Evolutionary conservation across 805 yeast genomes (phyloP).

Genomic region (Candida berthetii): DNA sequence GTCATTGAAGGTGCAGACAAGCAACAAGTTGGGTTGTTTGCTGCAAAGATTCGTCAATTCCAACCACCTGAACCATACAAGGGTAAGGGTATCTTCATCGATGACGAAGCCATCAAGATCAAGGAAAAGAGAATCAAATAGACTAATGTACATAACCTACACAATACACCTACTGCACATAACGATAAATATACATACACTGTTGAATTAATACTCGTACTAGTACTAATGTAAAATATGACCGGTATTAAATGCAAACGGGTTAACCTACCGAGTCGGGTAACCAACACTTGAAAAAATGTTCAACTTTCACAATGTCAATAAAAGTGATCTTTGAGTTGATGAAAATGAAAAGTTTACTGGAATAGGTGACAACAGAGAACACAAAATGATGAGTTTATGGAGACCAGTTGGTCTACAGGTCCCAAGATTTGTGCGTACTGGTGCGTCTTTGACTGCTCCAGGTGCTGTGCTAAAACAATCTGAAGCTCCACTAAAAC

Average conservation of each 20-base stretch:
- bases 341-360: too few relatives aligned
- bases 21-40: conserved; percentile 82
- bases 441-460: conserved; percentile 29
- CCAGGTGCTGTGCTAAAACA: conserved; percentile 24
- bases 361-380: too few relatives aligned
- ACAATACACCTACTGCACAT: neutral
- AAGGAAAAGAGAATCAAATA: conserved; percentile 93
- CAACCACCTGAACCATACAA: conserved; percentile 98
- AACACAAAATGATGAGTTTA: neutral
- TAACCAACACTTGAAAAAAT: too few relatives aligned
- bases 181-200: too few relatives aligned
- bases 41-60: conserved; percentile 78
- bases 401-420: conserved; percentile 4
- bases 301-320: too few relatives aligned
- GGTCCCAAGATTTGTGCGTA: conserved; percentile 22
- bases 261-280: too few relatives aligned
- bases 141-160: conserved; percentile 1
- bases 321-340: too few relatives aligned
- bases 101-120: conserved; percentile 83
- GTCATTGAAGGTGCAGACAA: conserved; percentile 83
- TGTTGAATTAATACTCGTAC: too few relatives aligned
- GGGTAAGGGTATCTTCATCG: conserved; percentile 94
- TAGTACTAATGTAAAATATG: too few relatives aligned
- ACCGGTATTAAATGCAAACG: too few relatives aligned
- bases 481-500: conserved; percentile 38